Percentiles rank a stretch among this genome's conserved stretches.
Conservation (phyloP, 1,284 basidiomycete genomes). For the Neolentinus lepideus region DNA sequence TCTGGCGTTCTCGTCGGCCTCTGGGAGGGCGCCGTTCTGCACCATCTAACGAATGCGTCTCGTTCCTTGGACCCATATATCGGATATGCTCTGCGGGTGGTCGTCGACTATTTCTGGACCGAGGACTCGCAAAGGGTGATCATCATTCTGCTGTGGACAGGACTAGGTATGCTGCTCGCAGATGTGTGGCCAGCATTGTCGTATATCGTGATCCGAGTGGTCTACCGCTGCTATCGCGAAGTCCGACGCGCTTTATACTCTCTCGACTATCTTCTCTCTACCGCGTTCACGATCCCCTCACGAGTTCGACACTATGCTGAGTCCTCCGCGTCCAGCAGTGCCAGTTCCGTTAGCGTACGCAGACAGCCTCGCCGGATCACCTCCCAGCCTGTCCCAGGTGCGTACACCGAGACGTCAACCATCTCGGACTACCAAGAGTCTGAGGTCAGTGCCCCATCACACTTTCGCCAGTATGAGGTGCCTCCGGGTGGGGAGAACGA, state of each 20-base stretch:
- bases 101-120: neutral
- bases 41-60: conserved; percentile 5
- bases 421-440: neutral
- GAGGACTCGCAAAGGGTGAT: neutral
- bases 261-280: neutral
- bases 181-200: neutral
- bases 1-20: conserved; percentile 7
- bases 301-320: neutral
- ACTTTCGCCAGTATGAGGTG: neutral
- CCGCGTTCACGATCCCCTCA: neutral
- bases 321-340: neutral
- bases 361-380: neutral
- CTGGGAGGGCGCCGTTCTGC: conserved; percentile 10
- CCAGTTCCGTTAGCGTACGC: neutral
- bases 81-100: neutral
- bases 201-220: neutral
- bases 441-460: neutral
- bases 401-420: neutral
- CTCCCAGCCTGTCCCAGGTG: neutral
- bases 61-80: neutral
- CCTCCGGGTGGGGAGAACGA: neutral
- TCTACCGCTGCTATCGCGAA: neutral
- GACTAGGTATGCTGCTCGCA: neutral
- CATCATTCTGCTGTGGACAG: neutral
- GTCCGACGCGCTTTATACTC: neutral